Evolutionary conservation across 2,329 filamentous ascomycete species (phyloP).

Genomic region (Tolypocladium amazonense): DNA sequence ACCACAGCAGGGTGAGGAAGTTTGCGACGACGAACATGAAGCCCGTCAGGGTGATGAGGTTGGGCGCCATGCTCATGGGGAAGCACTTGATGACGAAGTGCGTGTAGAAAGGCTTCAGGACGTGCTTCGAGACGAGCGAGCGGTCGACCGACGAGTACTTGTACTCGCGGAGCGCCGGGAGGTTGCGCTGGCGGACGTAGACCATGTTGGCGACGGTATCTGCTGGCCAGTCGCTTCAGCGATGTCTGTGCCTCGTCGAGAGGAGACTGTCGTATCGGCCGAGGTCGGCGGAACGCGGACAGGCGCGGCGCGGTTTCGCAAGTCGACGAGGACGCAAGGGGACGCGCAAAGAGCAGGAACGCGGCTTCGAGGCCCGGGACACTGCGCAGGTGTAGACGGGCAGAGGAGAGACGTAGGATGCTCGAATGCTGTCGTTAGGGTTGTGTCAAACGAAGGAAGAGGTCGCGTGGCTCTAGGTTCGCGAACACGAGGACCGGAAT

Average conservation of each 20-base stretch:
- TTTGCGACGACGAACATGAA: conserved; percentile 87
- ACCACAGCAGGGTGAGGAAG: conserved; percentile 87
- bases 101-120: conserved; percentile 96
- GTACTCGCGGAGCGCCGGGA: conserved; percentile 84
- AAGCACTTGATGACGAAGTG: conserved; percentile 91
- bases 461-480: neutral
- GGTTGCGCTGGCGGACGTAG: conserved; percentile 86
- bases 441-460: neutral
- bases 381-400: neutral
- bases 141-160: conserved; percentile 91
- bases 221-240: neutral
- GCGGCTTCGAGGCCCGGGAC: neutral
- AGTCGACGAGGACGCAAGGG: neutral
- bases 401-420: neutral
- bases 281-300: neutral
- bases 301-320: neutral
- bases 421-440: neutral
- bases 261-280: neutral
- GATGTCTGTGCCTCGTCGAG: neutral
- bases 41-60: conserved; percentile 79
- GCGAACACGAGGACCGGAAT: neutral
- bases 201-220: conserved; percentile 52
- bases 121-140: conserved; percentile 80
- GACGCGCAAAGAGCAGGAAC: neutral
- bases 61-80: conserved; percentile 87